Evolutionary conservation across 2,329 filamentous ascomycete species (phyloP).

Genomic region (Colletotrichum sp.): DNA sequence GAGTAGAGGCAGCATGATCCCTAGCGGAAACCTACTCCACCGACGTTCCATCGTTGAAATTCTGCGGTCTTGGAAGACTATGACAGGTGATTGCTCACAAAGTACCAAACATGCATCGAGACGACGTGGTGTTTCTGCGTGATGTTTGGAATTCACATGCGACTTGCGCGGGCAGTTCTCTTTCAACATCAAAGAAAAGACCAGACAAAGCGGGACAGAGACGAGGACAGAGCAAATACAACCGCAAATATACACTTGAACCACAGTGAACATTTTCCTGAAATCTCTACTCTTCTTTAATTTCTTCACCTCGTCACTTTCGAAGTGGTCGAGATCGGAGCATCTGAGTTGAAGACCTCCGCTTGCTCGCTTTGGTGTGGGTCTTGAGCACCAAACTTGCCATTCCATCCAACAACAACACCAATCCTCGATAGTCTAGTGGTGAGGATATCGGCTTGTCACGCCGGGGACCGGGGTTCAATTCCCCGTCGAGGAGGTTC

Average conservation of each 20-base stretch:
- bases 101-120: background rate
- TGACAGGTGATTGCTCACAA: background rate
- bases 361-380: background rate
- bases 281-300: background rate
- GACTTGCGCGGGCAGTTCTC: background rate
- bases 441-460: conserved; percentile 21
- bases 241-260: rapidly evolving
- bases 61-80: background rate
- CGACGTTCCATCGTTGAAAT: background rate
- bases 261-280: rapidly evolving
- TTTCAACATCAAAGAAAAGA: background rate
- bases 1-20: background rate
- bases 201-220: rapidly evolving
- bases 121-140: background rate
- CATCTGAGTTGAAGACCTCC: background rate
- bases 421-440: conserved; percentile 19
- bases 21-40: background rate
- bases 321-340: background rate
- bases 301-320: background rate
- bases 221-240: background rate
- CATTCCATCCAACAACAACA: rapidly evolving
- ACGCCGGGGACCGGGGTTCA: conserved; percentile 20
- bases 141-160: background rate
- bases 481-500: conserved; percentile 19
- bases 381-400: rapidly evolving